These are phyloP conservation scores for Trichoderma atrobrunneum DNA, from an alignment of 2,329 filamentous ascomycete genomes.

Conservation along the genomic window DNA sequence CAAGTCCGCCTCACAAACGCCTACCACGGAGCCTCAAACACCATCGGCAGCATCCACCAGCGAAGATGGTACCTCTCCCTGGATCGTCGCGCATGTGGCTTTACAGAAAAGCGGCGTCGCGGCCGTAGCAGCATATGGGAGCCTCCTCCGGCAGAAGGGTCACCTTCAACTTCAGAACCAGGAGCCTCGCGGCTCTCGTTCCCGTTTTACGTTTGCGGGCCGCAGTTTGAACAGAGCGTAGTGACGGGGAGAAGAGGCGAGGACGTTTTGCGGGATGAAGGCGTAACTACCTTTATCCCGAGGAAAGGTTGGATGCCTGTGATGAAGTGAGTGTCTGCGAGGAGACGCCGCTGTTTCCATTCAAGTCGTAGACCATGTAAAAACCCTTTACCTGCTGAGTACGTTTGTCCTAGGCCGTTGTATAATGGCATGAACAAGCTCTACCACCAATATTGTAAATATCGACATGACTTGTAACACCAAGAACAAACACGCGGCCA, in stretches of 20 bases:
- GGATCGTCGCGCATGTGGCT: conserved; percentile 58
- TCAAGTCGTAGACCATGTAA: not conserved
- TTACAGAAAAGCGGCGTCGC: conserved; percentile 38
- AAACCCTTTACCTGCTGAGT: not conserved
- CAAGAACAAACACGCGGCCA: not conserved
- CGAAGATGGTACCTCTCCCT: conserved; percentile 64
- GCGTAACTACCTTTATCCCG: conserved; percentile 53
- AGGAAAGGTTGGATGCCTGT: conserved; percentile 59
- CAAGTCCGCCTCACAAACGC: conserved; percentile 60
- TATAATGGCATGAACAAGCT: not conserved
- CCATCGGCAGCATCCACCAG: conserved; percentile 65
- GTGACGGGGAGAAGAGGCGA: conserved; percentile 59
- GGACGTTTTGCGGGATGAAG: conserved; percentile 62
- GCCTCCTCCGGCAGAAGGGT: not conserved
- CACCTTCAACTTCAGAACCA: not conserved
- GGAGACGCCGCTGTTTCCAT: not conserved
- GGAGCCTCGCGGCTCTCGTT: conserved; percentile 39
- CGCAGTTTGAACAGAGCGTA: conserved; percentile 61
- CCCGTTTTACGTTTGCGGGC: conserved; percentile 60
- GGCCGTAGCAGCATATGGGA: conserved; percentile 21
- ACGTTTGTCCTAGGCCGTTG: not conserved
- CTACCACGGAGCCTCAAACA: conserved; percentile 63
- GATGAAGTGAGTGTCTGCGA: conserved; percentile 33
- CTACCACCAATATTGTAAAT: not conserved
- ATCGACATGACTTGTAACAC: not conserved